Conservation (phyloP, 129 eudicot genomes). For the Flaveria ramosissima region DNA sequence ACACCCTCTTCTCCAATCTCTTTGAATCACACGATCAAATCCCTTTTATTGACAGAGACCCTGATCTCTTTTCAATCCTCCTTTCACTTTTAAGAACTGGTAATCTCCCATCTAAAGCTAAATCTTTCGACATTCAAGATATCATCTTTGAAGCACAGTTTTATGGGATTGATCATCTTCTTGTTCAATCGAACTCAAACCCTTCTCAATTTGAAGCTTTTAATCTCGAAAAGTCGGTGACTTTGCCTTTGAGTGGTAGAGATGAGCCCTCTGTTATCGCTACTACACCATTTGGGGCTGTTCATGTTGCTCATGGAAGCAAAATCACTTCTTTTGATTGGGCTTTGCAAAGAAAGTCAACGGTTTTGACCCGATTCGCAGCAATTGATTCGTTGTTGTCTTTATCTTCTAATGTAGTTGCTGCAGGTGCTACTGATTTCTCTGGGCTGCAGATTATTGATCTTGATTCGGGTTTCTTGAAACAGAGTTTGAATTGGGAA, state of each 20-base stretch:
- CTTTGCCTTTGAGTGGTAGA: slow-evolving; percentile 66
- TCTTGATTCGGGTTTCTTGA: slow-evolving; percentile 61
- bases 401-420: slow-evolving; percentile 52
- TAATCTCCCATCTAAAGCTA: slow-evolving; percentile 74
- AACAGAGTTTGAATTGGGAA: slow-evolving; percentile 70
- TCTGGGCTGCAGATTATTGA: slow-evolving; percentile 83
- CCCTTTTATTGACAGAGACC: slow-evolving; percentile 87
- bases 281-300: slow-evolving; percentile 60
- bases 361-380: slow-evolving; percentile 67
- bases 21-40: slow-evolving; percentile 38
- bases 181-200: slow-evolving; percentile 61
- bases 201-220: slow-evolving; percentile 83
- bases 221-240: slow-evolving; percentile 56
- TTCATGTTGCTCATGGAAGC: slow-evolving; percentile 80
- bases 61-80: slow-evolving; percentile 67
- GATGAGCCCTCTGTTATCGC: slow-evolving; percentile 70
- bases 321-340: slow-evolving; percentile 91
- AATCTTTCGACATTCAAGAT: slow-evolving; percentile 68
- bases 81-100: slow-evolving; percentile 84
- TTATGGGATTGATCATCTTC: slow-evolving; percentile 64
- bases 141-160: slow-evolving; percentile 64
- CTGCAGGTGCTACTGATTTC: slow-evolving; percentile 97
- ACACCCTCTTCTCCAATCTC: slow-evolving; percentile 60
- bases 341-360: slow-evolving; percentile 71
- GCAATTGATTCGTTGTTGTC: slow-evolving; percentile 74